Percentiles rank a stretch among this genome's conserved stretches.
Evolutionary conservation across 164 flowering plant species (phyloP).

Genomic region (Annona squamosa): DNA sequence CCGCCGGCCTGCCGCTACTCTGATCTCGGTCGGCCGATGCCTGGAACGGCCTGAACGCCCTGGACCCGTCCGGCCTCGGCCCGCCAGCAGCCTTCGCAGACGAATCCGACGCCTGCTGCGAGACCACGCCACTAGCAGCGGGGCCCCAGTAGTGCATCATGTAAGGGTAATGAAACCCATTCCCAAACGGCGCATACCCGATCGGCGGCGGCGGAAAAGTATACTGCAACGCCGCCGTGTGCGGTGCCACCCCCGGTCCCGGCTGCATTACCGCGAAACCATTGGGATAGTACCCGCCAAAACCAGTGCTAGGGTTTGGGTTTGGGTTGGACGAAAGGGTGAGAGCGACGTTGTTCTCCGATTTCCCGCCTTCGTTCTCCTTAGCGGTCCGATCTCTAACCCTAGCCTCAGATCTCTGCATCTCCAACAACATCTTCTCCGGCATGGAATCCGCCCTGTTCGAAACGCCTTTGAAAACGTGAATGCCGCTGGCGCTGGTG

Average conservation of each 20-base stretch:
- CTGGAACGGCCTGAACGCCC: slow-evolving; percentile 10
- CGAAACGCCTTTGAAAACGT: not conserved
- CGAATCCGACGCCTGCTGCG: not conserved
- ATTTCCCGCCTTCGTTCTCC: slow-evolving; percentile 5
- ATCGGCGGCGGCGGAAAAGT: slow-evolving; percentile 3
- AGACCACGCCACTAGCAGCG: not conserved
- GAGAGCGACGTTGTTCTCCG: not conserved
- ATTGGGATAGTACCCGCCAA: not conserved
- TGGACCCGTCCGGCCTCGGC: slow-evolving; percentile 6
- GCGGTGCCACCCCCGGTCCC: not conserved
- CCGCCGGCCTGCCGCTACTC: not conserved
- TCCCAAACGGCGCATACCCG: slow-evolving; percentile 8
- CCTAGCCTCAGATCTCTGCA: slow-evolving; percentile 9
- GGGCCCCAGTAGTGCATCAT: slow-evolving; percentile 21
- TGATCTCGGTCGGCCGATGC: not conserved
- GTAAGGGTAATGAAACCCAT: slow-evolving; percentile 19
- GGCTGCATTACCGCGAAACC: not conserved
- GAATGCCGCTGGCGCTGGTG: not conserved
- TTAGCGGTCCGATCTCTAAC: slow-evolving; percentile 9
- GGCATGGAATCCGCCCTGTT: not conserved
- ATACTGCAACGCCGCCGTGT: slow-evolving; percentile 6
- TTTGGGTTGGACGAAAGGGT: not conserved
- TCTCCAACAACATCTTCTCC: slow-evolving; percentile 12
- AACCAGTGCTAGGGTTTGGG: slow-evolving; percentile 3
- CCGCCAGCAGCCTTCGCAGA: not conserved